phyloP scores from a whole-genome alignment of 257 asterid species.

The Solanum medicagineum region DNA sequence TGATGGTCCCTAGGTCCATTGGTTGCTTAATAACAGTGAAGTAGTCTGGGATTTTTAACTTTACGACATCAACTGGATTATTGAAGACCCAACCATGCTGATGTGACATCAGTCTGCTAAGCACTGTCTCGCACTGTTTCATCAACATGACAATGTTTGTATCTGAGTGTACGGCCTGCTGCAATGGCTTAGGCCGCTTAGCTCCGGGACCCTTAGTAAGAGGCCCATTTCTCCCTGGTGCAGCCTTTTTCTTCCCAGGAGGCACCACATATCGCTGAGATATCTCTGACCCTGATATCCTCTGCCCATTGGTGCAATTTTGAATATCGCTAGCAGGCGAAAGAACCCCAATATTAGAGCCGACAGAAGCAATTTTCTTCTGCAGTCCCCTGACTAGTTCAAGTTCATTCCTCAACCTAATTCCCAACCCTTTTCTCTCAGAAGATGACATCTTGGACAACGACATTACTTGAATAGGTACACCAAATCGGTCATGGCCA shows the following conservation, averaged over 20 bases:
- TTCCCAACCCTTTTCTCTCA: constrained; percentile 48
- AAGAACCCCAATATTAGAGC: constrained; percentile 4
- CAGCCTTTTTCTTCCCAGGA: constrained; percentile 35
- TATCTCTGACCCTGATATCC: constrained; percentile 30
- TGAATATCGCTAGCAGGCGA: constrained; percentile 31
- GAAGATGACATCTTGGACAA: constrained; percentile 45
- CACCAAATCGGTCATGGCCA: constrained; percentile 29
- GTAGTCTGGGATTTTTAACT: constrained; percentile 63
- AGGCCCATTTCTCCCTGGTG: constrained; percentile 44
- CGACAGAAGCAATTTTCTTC: constrained; percentile 33
- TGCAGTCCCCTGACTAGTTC: constrained; percentile 54
- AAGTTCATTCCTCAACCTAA: constrained; percentile 53
- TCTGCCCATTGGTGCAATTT: constrained; percentile 28
- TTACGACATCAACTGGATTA: constrained; percentile 65
- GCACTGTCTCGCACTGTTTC: constrained; percentile 58
- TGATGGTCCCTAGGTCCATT: constrained; percentile 86
- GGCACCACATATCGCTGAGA: constrained; percentile 15
- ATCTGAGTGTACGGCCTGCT: constrained; percentile 18
- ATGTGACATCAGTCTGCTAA: constrained; percentile 45
- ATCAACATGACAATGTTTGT: constrained; percentile 34
- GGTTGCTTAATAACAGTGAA: constrained; percentile 65
- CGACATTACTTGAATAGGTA: constrained; percentile 39
- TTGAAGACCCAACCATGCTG: constrained; percentile 50
- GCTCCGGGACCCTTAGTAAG: constrained; percentile 38
- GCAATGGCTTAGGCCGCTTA: constrained; percentile 22